Evolutionary conservation across 305 asterid genomes (phyloP).

Genomic region (Caryopteris hybrid): DNA sequence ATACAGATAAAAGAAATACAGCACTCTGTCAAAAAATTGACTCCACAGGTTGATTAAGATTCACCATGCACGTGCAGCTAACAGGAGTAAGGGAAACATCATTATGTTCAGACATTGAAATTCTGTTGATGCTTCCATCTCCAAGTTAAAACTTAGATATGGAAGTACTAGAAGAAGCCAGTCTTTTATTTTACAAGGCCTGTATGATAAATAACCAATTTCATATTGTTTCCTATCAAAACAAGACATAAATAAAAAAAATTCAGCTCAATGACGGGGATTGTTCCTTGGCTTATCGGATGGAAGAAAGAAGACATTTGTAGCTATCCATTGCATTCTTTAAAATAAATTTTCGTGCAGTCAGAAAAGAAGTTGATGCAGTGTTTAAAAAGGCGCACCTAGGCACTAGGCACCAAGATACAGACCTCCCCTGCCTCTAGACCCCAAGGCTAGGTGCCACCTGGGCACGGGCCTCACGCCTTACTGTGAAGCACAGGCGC

Average conservation of each 20-base stretch:
- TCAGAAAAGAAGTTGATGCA: background rate
- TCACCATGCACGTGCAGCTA: background rate
- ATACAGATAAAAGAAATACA: slow-evolving; percentile 14
- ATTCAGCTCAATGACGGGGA: background rate
- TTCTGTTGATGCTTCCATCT: background rate
- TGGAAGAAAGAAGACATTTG: background rate
- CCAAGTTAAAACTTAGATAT: background rate
- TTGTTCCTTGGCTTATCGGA: slow-evolving; percentile 5
- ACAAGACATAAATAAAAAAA: too few relatives aligned
- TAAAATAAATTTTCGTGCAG: background rate
- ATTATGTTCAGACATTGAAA: background rate
- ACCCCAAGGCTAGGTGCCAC: too few relatives aligned
- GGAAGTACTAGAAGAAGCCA: background rate
- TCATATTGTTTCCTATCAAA: background rate
- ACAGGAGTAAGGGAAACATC: background rate
- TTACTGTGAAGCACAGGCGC: too few relatives aligned
- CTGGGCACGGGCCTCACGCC: too few relatives aligned
- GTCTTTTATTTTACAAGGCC: background rate
- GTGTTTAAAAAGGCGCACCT: too few relatives aligned
- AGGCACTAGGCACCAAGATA: too few relatives aligned
- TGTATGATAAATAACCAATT: slow-evolving; percentile 1
- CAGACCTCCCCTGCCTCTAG: too few relatives aligned
- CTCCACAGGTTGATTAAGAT: slow-evolving; percentile 4
- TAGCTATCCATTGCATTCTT: background rate
- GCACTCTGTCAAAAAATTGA: background rate